phyloP scores from a whole-genome alignment of 1,139 yeast species.

The Hansenula sp. region DNA sequence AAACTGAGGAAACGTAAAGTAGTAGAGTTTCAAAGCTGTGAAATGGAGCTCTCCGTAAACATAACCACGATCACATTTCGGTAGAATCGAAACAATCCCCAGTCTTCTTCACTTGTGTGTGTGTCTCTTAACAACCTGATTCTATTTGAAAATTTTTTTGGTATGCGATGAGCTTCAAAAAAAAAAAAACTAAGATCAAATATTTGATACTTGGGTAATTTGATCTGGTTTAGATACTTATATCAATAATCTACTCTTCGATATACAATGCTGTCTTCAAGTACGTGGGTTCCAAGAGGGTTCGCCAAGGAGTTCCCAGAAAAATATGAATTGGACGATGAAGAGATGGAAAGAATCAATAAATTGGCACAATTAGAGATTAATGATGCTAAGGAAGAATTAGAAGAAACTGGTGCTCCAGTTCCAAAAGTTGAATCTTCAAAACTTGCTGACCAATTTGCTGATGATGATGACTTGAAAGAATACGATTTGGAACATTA shows the following conservation, averaged over 20 bases:
- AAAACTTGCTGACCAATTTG: conserved; percentile 44
- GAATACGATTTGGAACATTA: conserved; percentile 85
- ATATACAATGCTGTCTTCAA: conserved; percentile 96
- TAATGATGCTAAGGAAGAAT: conserved; percentile 59
- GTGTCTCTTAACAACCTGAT: too few relatives aligned
- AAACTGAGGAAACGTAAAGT: too few relatives aligned
- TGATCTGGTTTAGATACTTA: too few relatives aligned
- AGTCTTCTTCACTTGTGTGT: too few relatives aligned
- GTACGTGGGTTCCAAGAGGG: conserved; percentile 96
- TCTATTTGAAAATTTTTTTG: background rate
- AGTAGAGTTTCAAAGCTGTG: too few relatives aligned
- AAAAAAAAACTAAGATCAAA: too few relatives aligned
- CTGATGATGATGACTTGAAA: conserved; percentile 77
- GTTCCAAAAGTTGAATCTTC: conserved; percentile 12
- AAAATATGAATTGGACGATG: conserved; percentile 83
- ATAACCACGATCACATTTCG: too few relatives aligned
- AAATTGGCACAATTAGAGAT: conserved; percentile 82
- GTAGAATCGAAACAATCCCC: too few relatives aligned
- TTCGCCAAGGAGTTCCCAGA: conserved; percentile 91
- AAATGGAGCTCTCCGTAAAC: too few relatives aligned
- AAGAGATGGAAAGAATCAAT: conserved; percentile 87
- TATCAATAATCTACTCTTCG: too few relatives aligned
- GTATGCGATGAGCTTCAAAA: conserved; percentile 11
- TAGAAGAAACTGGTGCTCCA: conserved; percentile 17
- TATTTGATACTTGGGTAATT: too few relatives aligned